Conservation (phyloP, 352 stramenopile genomes). For the Aphanomyces invadans region DNA sequence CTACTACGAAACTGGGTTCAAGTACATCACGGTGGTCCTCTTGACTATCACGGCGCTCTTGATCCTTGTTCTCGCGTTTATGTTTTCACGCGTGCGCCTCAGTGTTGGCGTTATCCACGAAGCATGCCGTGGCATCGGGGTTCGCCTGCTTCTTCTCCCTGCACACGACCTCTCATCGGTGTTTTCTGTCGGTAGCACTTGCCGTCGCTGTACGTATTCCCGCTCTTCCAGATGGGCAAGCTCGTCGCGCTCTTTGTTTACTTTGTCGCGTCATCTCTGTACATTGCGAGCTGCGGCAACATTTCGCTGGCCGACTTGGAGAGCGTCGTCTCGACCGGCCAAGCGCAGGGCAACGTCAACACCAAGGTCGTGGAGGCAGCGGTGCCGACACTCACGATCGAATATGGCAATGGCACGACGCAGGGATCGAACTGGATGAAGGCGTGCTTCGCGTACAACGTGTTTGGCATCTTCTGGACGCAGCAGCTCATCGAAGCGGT, state of each 20-base stretch:
- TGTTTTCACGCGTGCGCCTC: slow-evolving; percentile 60
- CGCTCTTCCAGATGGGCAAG: slow-evolving; percentile 39
- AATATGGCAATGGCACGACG: slow-evolving; percentile 32
- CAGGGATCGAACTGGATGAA: slow-evolving; percentile 40
- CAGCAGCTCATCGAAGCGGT: slow-evolving; percentile 94
- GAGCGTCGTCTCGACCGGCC: slow-evolving; percentile 23
- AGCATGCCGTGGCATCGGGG: slow-evolving; percentile 47
- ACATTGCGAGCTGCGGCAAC: slow-evolving; percentile 52
- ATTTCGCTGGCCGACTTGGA: slow-evolving; percentile 30
- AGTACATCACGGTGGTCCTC: slow-evolving; percentile 50
- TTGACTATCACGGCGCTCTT: slow-evolving; percentile 44
- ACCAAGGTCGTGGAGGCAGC: slow-evolving; percentile 27
- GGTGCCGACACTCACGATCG: slow-evolving; percentile 28
- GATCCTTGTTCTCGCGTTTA: slow-evolving; percentile 52
- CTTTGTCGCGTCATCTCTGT: slow-evolving; percentile 44
- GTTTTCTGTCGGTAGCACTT: slow-evolving; percentile 30
- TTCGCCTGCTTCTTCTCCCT: neutral
- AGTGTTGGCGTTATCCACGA: slow-evolving; percentile 64
- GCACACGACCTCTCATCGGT: neutral
- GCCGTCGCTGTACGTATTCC: slow-evolving; percentile 55
- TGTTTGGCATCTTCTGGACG: slow-evolving; percentile 97
- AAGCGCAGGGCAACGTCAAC: slow-evolving; percentile 24
- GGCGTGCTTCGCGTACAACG: slow-evolving; percentile 53
- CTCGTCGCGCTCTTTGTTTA: slow-evolving; percentile 57
- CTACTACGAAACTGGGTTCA: slow-evolving; percentile 40